Evolutionary conservation across 257 asterid species (phyloP).

Genomic region (Eustoma russellianum): DNA sequence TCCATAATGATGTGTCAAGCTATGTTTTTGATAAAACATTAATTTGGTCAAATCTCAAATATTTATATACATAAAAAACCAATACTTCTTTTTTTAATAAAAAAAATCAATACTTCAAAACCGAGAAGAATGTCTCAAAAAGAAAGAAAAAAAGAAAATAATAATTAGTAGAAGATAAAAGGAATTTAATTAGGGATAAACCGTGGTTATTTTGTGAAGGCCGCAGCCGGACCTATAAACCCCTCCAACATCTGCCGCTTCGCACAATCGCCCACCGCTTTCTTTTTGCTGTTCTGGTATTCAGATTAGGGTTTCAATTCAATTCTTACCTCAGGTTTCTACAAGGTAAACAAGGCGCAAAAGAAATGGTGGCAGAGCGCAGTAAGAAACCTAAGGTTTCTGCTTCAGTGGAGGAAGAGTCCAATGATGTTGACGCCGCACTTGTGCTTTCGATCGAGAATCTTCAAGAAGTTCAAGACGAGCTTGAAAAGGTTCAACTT

Average conservation of each 20-base stretch:
- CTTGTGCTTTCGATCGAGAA: slow-evolving; percentile 26
- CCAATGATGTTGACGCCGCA: slow-evolving; percentile 15
- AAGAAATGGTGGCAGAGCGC: slow-evolving; percentile 30
- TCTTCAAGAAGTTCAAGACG: slow-evolving; percentile 40
- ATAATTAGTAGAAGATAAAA: too few species aligned
- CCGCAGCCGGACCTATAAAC: neutral
- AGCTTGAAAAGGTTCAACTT: slow-evolving; percentile 34
- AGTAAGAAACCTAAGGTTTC: slow-evolving; percentile 32
- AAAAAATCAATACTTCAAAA: too few species aligned
- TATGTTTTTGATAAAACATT: too few species aligned
- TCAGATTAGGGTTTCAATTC: slow-evolving; percentile 16
- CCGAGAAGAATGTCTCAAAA: too few species aligned
- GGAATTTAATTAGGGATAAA: too few species aligned
- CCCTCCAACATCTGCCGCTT: neutral
- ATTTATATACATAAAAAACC: too few species aligned
- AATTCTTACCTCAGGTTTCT: neutral
- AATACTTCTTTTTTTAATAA: too few species aligned
- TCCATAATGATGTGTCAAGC: too few species aligned
- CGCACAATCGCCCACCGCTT: neutral
- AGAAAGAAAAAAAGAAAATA: too few species aligned
- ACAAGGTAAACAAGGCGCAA: neutral
- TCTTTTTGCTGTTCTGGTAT: neutral
- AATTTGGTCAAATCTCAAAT: too few species aligned
- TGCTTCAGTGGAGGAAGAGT: slow-evolving; percentile 21
- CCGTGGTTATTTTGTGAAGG: too few species aligned